Evolutionary conservation across 2,329 filamentous ascomycete species (phyloP).

Genomic region (Calonectria pseudoreteaudii): DNA sequence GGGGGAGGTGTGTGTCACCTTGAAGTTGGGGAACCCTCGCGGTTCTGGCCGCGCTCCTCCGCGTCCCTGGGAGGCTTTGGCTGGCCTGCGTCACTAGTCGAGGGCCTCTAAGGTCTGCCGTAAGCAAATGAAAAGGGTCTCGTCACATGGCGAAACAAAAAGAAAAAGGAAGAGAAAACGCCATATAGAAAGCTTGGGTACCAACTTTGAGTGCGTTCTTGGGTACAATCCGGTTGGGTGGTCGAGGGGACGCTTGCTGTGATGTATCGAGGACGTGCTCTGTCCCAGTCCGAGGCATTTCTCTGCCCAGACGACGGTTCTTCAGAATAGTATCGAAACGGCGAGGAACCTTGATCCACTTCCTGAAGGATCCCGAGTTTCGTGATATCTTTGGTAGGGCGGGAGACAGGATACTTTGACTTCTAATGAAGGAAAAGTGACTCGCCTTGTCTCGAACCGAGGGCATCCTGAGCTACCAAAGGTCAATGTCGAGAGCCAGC

Average conservation of each 20-base stretch:
- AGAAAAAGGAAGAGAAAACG: no score
- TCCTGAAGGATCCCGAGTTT: constrained; percentile 23
- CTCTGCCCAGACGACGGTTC: constrained; percentile 38
- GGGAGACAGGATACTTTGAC: constrained; percentile 16
- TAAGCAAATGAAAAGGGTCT: not conserved
- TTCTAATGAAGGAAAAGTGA: constrained; percentile 36
- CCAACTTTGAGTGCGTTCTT: constrained; percentile 23
- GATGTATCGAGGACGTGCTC: constrained; percentile 36
- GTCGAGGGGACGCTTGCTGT: constrained; percentile 33
- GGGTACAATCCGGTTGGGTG: constrained; percentile 25
- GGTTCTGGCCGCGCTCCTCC: constrained; percentile 40
- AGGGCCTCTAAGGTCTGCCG: constrained; percentile 7
- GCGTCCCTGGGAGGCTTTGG: constrained; percentile 32
- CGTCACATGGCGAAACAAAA: not conserved
- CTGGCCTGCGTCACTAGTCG: constrained; percentile 21
- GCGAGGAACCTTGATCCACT: constrained; percentile 24
- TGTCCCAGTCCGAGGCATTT: constrained; percentile 42
- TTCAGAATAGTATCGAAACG: constrained; percentile 27
- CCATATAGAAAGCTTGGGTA: not conserved
- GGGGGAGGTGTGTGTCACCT: constrained; percentile 22
- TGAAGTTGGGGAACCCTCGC: constrained; percentile 36
- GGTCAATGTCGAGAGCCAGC: constrained; percentile 36
- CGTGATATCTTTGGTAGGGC: constrained; percentile 13
- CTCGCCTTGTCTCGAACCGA: constrained; percentile 44
- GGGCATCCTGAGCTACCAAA: constrained; percentile 42